phyloP scores from a whole-genome alignment of 2,329 filamentous ascomycete species.

The Sporothrix pseudoabietina region DNA sequence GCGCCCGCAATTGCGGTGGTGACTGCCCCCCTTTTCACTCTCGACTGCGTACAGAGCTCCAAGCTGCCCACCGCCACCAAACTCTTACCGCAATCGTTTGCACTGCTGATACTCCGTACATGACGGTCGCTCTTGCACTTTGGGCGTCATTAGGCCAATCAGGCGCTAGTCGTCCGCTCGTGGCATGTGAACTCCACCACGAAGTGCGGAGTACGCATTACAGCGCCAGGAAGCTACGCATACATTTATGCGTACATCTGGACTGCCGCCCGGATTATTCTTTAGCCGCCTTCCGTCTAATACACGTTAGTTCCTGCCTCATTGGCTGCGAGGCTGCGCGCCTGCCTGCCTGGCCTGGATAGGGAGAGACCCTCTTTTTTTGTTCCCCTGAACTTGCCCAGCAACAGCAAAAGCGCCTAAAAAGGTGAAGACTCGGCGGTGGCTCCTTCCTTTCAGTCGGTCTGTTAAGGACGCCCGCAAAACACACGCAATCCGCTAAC shows the following conservation, averaged over 20 bases:
- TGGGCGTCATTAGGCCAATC: slow-evolving; percentile 21
- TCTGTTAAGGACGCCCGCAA: slow-evolving; percentile 13
- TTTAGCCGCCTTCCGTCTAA: slow-evolving; percentile 24
- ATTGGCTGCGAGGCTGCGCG: neutral
- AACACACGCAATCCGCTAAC: slow-evolving; percentile 20
- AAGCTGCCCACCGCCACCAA: slow-evolving; percentile 20
- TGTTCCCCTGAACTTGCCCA: slow-evolving; percentile 5
- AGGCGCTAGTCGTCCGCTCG: slow-evolving; percentile 19
- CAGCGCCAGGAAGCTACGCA: too few relatives aligned
- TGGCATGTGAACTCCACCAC: slow-evolving; percentile 16
- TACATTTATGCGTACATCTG: too few relatives aligned
- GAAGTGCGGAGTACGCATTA: neutral
- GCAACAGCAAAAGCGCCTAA: slow-evolving; percentile 1
- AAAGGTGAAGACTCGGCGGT: neutral
- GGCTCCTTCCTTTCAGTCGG: neutral
- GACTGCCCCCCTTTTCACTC: slow-evolving; percentile 12
- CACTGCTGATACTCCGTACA: neutral
- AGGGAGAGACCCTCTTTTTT: slow-evolving; percentile 8
- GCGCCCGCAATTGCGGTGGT: neutral
- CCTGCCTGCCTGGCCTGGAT: slow-evolving; percentile 1
- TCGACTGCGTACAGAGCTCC: neutral
- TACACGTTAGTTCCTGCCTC: neutral
- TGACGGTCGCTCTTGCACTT: neutral
- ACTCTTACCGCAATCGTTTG: neutral
- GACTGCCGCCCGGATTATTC: neutral